A percentile compares a stretch with the other conserved stretches of the same genome.
Conservation (phyloP, 2,329 filamentous ascomycete genomes). For the Arthrobotrys musiformis region DNA sequence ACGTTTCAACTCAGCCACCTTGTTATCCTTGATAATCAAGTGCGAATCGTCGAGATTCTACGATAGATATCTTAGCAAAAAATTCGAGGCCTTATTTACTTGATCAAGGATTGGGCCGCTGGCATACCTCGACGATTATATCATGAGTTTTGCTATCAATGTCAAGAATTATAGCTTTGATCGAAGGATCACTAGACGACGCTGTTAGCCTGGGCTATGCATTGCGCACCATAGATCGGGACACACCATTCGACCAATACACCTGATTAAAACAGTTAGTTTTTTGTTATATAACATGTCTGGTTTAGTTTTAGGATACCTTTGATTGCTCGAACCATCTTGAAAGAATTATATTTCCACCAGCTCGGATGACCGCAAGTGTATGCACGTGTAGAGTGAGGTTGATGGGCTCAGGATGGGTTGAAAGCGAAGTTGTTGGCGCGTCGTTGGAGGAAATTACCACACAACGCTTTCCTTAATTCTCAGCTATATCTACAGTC, state of each 20-base stretch:
- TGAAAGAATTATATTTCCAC: background rate
- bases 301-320: slow-evolving; percentile 40
- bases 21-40: slow-evolving; percentile 59
- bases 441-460: slow-evolving; percentile 20
- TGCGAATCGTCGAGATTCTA: slow-evolving; percentile 59
- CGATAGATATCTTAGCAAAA: background rate
- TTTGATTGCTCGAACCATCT: slow-evolving; percentile 58
- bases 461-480: slow-evolving; percentile 32
- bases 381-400: background rate
- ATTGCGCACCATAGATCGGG: background rate
- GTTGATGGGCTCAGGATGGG: slow-evolving; percentile 3
- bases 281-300: background rate
- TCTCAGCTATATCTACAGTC: too few species aligned
- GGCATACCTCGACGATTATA: slow-evolving; percentile 59
- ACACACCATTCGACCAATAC: slow-evolving; percentile 59
- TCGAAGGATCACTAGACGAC: slow-evolving; percentile 58
- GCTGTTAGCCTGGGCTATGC: background rate
- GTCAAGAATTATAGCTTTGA: slow-evolving; percentile 60
- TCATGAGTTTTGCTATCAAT: slow-evolving; percentile 59
- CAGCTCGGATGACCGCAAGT: too few species aligned
- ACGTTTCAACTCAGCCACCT: slow-evolving; percentile 58
- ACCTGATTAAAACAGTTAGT: slow-evolving; percentile 53
- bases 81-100: background rate
- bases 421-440: slow-evolving; percentile 10
- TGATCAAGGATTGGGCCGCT: background rate